A percentile compares a stretch with the other conserved stretches of the same genome.
These are phyloP conservation scores for Rhizophagus sp. DNA, from an alignment of 192 early-diverging fungal genomes.

Conservation along the genomic window DNA sequence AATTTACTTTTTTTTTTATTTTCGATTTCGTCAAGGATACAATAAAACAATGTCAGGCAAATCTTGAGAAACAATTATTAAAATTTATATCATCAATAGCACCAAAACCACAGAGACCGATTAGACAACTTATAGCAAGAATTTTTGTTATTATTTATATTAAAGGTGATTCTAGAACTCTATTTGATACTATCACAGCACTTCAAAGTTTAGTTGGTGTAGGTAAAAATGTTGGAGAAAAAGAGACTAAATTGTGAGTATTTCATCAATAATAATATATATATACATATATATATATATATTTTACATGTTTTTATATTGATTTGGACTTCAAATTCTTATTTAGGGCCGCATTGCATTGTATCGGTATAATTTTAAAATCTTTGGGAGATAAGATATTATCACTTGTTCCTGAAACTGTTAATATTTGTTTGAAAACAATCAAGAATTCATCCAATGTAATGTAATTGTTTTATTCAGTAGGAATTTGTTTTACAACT, in stretches of 20 bases:
- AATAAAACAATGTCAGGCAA: conserved; percentile 63
- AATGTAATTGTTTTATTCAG: background rate
- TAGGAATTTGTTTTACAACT: background rate
- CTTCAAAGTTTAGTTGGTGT: conserved; percentile 57
- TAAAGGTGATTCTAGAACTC: conserved; percentile 70
- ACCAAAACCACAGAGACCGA: conserved; percentile 66
- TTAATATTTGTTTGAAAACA: conserved; percentile 61
- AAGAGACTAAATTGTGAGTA: conserved; percentile 64
- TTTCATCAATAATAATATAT: background rate
- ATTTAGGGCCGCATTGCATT: conserved; percentile 70
- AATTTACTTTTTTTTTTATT: background rate
- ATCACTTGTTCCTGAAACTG: conserved; percentile 69
- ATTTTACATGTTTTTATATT: background rate
- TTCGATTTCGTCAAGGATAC: conserved; percentile 44
- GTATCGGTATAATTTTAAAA: conserved; percentile 78
- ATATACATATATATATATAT: background rate
- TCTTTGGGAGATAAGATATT: conserved; percentile 71
- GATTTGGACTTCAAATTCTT: no score
- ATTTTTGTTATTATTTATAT: conserved; percentile 71
- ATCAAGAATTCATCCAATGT: conserved; percentile 64
- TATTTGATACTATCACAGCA: conserved; percentile 77
- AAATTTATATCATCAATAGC: conserved; percentile 61
- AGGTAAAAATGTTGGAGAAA: conserved; percentile 62
- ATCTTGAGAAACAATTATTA: conserved; percentile 76
- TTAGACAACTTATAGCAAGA: conserved; percentile 69